These are phyloP conservation scores for Ceratobasidium sp. DNA, from an alignment of 1,284 basidiomycete species.

Conservation along the genomic window DNA sequence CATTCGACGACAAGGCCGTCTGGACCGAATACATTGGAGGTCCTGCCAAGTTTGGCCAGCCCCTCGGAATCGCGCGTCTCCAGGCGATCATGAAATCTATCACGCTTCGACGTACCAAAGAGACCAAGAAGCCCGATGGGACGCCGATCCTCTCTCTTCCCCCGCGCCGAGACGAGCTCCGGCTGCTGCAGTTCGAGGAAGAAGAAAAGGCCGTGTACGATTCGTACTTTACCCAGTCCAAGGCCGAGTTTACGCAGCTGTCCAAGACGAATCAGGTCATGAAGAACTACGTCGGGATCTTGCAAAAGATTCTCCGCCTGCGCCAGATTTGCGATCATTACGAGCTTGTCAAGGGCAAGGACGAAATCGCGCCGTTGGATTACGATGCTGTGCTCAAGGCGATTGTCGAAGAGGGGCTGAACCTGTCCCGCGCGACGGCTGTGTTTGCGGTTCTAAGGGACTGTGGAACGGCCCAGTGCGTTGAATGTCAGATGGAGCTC, in stretches of 20 bases:
- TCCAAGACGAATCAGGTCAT: constrained; percentile 88
- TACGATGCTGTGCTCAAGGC: constrained; percentile 79
- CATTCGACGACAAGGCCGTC: constrained; percentile 89
- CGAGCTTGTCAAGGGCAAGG: constrained; percentile 84
- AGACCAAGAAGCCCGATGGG: constrained; percentile 82
- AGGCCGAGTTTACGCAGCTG: constrained; percentile 88
- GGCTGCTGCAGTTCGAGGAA: constrained; percentile 82
- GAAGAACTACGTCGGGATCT: constrained; percentile 97
- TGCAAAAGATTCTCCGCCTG: constrained; percentile 93
- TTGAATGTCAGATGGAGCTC: constrained; percentile 84
- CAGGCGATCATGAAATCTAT: constrained; percentile 98
- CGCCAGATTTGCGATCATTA: constrained; percentile 98
- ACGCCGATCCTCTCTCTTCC: constrained; percentile 86
- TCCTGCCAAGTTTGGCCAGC: constrained; percentile 90
- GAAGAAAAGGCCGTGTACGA: constrained; percentile 89
- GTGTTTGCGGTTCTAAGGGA: constrained; percentile 85
- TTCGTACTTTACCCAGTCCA: constrained; percentile 84
- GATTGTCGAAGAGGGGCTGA: constrained; percentile 85
- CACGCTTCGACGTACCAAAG: constrained; percentile 95
- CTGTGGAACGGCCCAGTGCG: constrained; percentile 84
- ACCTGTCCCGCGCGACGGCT: constrained; percentile 70
- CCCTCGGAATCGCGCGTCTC: constrained; percentile 90
- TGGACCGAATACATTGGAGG: constrained; percentile 95
- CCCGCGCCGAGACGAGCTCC: constrained; percentile 82
- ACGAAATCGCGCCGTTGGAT: constrained; percentile 47